Evolutionary conservation across 768 basidiomycete genomes (phyloP), one percentile per base, ranked within the genome.

Genomic region (Leccinum disarticulatum): DNA sequence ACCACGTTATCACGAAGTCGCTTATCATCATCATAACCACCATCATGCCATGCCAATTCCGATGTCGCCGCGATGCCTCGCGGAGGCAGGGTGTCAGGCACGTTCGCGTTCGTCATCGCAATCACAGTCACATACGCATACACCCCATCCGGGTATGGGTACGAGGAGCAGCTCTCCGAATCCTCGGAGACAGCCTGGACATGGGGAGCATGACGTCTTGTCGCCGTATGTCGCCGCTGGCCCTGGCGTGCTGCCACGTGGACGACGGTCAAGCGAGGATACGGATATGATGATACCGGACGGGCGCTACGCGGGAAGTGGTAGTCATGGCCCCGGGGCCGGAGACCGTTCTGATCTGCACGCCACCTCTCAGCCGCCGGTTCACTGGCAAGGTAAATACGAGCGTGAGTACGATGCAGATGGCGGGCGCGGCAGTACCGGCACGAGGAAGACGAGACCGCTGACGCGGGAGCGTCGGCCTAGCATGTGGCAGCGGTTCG

Each of bases 51-150:
- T 19, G 43, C 43, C 43, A 46, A 46, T 11, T 11, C 19, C 43
- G 43, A 46, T 46, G 43, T 47, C 63, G 48, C 61, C 60, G n/a
- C 65, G 43, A 19, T 46, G 63, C 67, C 70, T 67, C 57, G 54
- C 61, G 62, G 69, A 71, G 10, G 60, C 59, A 57, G 70, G 65
- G 53, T 58, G 61, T 62, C 70, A 68, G 66, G 69, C 50, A 70
- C 68, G 53, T 13, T 15, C 58, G 13, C 11, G 43, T 46, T 46
- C 43, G 43, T 46, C 43, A 46, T 46, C 43, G 10, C 43, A 46
- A 17, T 46, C 43, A 19, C 43, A 46, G 10, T 46, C 43, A 46
- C 19, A 46, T 11, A 11, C 43, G 19, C 17, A 41, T 33, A 33
- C 13, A 9, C 33, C 43, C 19, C 25, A 49, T 17, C 48, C 25